phyloP scores from a whole-genome alignment of 129 eudicot species.

The Flaveria robusta region DNA sequence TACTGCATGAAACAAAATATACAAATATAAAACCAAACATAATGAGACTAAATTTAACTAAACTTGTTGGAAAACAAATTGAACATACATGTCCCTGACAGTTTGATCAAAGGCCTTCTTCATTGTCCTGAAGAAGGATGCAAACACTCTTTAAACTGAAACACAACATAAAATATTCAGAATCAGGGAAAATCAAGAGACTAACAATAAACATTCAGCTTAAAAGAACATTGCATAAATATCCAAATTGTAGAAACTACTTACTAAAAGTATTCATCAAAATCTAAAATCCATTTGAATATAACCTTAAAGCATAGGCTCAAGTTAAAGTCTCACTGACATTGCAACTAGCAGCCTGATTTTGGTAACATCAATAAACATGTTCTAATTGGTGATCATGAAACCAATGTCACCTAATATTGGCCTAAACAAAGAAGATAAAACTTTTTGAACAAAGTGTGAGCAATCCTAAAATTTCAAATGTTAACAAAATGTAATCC shows the following conservation, averaged over 20 bases:
- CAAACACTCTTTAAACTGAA: slow-evolving; percentile 35
- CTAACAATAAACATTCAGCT: background rate
- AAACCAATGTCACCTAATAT: slow-evolving; percentile 2
- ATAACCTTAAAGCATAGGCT: slow-evolving; percentile 5
- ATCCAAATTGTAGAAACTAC: background rate
- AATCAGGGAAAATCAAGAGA: background rate
- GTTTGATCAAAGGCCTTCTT: slow-evolving; percentile 97
- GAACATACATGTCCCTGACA: slow-evolving; percentile 79
- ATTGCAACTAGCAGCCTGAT: slow-evolving; percentile 10
- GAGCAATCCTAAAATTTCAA: background rate
- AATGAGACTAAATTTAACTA: background rate
- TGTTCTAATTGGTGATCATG: background rate
- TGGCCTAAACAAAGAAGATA: slow-evolving; percentile 1
- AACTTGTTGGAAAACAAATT: background rate
- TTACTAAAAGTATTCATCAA: background rate
- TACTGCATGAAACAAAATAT: slow-evolving; percentile 48
- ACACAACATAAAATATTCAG: background rate
- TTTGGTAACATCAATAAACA: background rate
- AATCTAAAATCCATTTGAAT: background rate
- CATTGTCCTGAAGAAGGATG: slow-evolving; percentile 53
- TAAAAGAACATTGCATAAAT: slow-evolving; percentile 4
- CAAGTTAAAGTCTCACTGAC: background rate
- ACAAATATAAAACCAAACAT: background rate
- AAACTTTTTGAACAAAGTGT: slow-evolving; percentile 15
- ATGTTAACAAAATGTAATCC: background rate